Conservation (phyloP, 768 basidiomycete genomes). For the Rhodotorula diobovata region DNA sequence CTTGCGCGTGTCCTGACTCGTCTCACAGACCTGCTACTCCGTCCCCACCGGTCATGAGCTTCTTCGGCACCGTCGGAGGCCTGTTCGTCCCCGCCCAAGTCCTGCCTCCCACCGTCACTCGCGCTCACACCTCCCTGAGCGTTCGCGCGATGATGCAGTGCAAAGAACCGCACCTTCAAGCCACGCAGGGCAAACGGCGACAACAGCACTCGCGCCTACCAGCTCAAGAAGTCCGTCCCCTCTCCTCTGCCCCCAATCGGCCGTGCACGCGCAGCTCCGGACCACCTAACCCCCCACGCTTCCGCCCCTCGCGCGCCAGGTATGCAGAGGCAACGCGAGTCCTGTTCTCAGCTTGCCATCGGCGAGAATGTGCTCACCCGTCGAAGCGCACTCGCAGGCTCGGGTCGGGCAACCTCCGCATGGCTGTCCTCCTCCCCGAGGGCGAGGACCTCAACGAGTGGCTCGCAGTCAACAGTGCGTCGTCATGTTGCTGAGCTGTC, state of each 20-base stretch:
- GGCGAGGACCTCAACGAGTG: slow-evolving; percentile 97
- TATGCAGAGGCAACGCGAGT: slow-evolving; percentile 75
- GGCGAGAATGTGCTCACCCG: neutral
- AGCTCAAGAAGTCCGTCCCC: slow-evolving; percentile 72
- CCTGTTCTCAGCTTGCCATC: fast-evolving
- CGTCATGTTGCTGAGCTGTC: neutral
- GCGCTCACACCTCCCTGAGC: slow-evolving; percentile 1
- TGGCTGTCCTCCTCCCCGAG: slow-evolving; percentile 89
- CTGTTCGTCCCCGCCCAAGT: slow-evolving; percentile 6
- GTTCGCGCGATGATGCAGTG: slow-evolving; percentile 56
- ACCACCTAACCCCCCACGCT: neutral
- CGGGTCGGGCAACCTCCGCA: slow-evolving; percentile 88
- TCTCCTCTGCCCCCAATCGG: neutral
- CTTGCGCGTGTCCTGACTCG: no score
- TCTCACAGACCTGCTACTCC: neutral
- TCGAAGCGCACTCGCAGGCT: slow-evolving; percentile 46
- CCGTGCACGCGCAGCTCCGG: no score
- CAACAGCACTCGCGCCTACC: slow-evolving; percentile 69
- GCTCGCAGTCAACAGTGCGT: slow-evolving; percentile 95
- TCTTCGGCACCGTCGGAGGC: slow-evolving; percentile 30
- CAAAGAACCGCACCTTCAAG: slow-evolving; percentile 91
- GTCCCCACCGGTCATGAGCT: slow-evolving; percentile 11
- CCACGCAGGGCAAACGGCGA: slow-evolving; percentile 60
- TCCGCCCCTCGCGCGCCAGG: slow-evolving; percentile 10
- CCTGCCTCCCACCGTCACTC: neutral